Evolutionary conservation across 805 yeast species (phyloP).

Genomic region (Cyberlindnera mycetangii): DNA sequence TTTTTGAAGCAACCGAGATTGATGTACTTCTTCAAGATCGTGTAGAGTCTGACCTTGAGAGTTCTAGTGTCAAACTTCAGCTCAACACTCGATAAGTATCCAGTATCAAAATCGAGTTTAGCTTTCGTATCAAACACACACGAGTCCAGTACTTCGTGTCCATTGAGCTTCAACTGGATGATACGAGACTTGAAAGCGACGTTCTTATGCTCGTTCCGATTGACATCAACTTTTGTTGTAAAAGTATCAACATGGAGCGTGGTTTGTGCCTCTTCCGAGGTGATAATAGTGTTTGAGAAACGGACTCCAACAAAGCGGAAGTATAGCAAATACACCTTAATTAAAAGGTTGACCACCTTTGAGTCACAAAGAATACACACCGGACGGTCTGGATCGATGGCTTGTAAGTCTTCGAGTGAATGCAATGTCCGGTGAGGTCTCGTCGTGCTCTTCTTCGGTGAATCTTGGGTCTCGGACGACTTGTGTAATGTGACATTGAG

Average conservation of each 20-base stretch:
- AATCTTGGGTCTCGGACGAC: neutral
- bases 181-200: constrained; percentile 15
- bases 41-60: constrained; percentile 17
- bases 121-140: constrained; percentile 19
- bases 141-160: constrained; percentile 21
- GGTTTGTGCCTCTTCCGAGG: constrained; percentile 14
- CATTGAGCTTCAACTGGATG: constrained; percentile 20
- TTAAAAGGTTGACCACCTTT: constrained; percentile 2
- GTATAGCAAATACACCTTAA: constrained; percentile 21
- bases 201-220: constrained; percentile 6
- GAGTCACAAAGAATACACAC: constrained; percentile 18
- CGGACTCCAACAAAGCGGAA: constrained; percentile 26
- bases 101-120: constrained; percentile 18
- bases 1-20: neutral
- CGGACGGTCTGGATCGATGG: constrained; percentile 17
- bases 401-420: constrained; percentile 9
- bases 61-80: constrained; percentile 20
- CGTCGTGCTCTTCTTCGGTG: neutral
- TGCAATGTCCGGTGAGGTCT: neutral
- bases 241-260: constrained; percentile 14
- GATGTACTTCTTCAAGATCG: constrained; percentile 11
- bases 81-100: constrained; percentile 18
- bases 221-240: constrained; percentile 17
- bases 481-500: constrained; percentile 14
- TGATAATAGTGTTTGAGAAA: constrained; percentile 14